Evolutionary conservation across 495 filamentous ascomycete genomes (phyloP), one percentile per base, ranked within the genome.

Genomic region (Penicillium salamii): DNA sequence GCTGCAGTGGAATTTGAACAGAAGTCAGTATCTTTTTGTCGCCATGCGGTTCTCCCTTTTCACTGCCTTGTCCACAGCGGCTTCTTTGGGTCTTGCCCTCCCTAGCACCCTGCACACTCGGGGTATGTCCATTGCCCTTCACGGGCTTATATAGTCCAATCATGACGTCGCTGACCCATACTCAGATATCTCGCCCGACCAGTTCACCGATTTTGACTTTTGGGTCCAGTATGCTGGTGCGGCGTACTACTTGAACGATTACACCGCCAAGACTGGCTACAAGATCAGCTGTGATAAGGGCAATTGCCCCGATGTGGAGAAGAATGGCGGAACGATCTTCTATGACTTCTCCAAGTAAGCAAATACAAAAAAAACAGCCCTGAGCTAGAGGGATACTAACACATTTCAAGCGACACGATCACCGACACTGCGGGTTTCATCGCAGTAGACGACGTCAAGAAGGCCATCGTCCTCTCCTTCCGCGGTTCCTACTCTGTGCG

Each of bases 211-310:
- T 14, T 72, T 89, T 44, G 54, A 76, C 13, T 78, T 87, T 55
- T 86, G 77, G 65, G 76, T 80, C n/a, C 82, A 90, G 62, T 90
- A 84, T 64, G 73, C 86, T 1, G 82, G 72, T 0, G 82, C 86
- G 0, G 61, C 80, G 3, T 87, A 86, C 62, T 91, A 87, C 61
- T 74, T 77, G 40, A 65, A 78, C 38, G 77, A 73, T 46, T 62
- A 77, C 9, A 60, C 62, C 14, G 50, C 61, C 18, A 50, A 62
- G 33, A 54, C 64, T 5, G 77, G 76, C n/a, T 56, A 68, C 17
- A 68, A 70, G 14, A 44, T 89, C 20, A 74, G 66, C 17, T 91
- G 88, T 65, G 55, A 55, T 28, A 51, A 67, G 7, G 64, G 63
- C 7, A 72, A 70, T 47, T 90, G 88, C 57, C 79, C 82, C 0